Evolutionary conservation across 2,329 filamentous ascomycete genomes (phyloP), one percentile per base, ranked within the genome.

Genomic region (Byssoonygena ceratinophila): DNA sequence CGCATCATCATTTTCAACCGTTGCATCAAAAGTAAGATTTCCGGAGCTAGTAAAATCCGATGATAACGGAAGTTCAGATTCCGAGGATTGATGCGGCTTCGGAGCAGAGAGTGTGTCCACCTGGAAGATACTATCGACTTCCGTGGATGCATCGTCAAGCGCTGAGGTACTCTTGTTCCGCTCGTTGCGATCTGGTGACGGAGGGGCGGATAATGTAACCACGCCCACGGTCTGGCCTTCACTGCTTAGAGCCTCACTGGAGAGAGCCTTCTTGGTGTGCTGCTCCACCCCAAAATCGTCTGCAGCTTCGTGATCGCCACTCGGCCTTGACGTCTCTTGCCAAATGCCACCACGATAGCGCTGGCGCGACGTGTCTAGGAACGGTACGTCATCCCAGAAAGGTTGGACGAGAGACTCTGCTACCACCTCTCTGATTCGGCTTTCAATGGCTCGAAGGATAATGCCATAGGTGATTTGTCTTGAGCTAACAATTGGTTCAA

Each of bases 311-410:
- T 66, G 18, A 60, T 57, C 45, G 65, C 61, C 3, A 67, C 57
- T 29, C 1, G 41, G 46, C 5, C 27, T 43, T 18, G 31, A 51
- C 9, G 45, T 20, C 46, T 49, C 47, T 43, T 74, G 68, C 81
- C 81, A 98, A 18, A 97, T 85, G 0, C 92, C 92, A 9, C 91
- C 92, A 59, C 92, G 79, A 76, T 87, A 89, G 18, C 74, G 71
- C 65, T 95, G 88, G 53, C 80, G 74, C 52, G 83, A 77, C 0
- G 89, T 97, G 60, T 85, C 81, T 64, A 88, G 84, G 67, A 98
- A 97, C 0, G 92, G 89, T 22, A 88, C 78, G 65, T 98, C 92
- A 59, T 98, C 92, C 91, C 92, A 98, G 64, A 94, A 94, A 0
- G 92, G 92, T 52, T 84, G 75, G 1, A 98, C 92, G 18, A 97